Evolutionary conservation across 2,329 filamentous ascomycete species (phyloP), one percentile per base, ranked within the genome.

Genomic region (Neonectria magnoliae): DNA sequence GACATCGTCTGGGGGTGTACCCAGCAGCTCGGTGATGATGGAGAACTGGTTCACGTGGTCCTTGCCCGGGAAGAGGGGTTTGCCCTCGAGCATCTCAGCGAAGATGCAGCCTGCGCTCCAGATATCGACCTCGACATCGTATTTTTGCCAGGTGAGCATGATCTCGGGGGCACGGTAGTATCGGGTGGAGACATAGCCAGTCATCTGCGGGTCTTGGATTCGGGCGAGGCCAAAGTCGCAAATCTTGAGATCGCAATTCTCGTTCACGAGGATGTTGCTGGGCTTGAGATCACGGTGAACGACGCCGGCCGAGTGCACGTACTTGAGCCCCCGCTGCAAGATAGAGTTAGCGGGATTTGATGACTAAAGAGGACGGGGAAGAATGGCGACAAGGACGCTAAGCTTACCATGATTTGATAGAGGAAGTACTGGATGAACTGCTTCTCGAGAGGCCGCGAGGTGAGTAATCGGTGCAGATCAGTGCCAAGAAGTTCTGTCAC

Each of bases 91-190:
- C 96, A 99, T 99, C 83, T 99, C 96, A 45, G 96, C 96, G 75
- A 99, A 98, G 78, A 99, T 99, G 82, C 96, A 99, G 66, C 96
- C 96, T 18, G 95, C 95, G 79, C 96, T 98, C 96, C 96, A 99
- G 78, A 99, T 97, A 79, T 99, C 96, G 63, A 99, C 96, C 83
- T 98, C 96, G 52, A 98, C 91, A 74, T 99, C 96, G 82, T 99
- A 99, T 84, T 99, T 99, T 85, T 99, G 96, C 96, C 96, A 99
- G 70, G 96, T 98, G 78, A 99, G 93, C 96, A 99, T 99, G 78
- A 99, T 99, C 82, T 99, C 96, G 18, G 96, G 96, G 9, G 96
- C 96, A 76, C 96, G 91, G 87, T 99, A 99, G 86, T 99, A 99
- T 85, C 96, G 88, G 67, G 96, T 99, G 52, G 96, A 98, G 66